These are phyloP conservation scores for Fraxinus pennsylvanica DNA, from an alignment of 257 asterid species.

Conservation along the genomic window DNA sequence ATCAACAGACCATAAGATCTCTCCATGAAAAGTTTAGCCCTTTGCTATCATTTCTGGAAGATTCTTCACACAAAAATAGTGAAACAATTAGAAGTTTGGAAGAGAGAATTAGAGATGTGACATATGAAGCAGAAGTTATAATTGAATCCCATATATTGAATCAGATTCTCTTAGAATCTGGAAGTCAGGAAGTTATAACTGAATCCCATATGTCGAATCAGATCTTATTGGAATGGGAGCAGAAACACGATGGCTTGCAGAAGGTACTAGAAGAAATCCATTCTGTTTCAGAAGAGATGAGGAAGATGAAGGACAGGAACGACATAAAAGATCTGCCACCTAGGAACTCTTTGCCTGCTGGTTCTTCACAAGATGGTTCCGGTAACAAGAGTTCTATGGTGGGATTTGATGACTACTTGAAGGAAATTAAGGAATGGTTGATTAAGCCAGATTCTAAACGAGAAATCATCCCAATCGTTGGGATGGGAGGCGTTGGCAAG, in stretches of 20 bases:
- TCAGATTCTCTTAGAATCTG: not conserved
- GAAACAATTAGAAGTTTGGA: not conserved
- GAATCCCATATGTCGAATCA: not conserved
- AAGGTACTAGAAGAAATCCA: not conserved
- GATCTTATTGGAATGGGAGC: not conserved
- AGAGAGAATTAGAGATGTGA: not conserved
- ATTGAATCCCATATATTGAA: not conserved
- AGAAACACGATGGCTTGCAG: not conserved
- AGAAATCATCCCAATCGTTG: not conserved
- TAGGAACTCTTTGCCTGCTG: not conserved
- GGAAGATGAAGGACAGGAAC: not conserved
- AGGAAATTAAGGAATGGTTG: not conserved
- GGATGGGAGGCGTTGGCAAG: not conserved
- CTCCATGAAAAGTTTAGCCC: not conserved
- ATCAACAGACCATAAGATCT: too few relatives aligned
- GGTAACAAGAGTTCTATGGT: not conserved
- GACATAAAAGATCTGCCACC: not conserved
- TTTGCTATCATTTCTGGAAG: not conserved
- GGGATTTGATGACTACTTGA: not conserved
- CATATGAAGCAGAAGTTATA: not conserved
- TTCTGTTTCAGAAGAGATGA: not conserved
- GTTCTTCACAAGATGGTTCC: not conserved
- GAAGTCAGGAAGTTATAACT: not conserved
- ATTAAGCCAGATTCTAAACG: not conserved
- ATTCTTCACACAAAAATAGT: not conserved